Evolutionary conservation across 495 filamentous ascomycete genomes (phyloP).

Genomic region (Alectoria sarmentosa): DNA sequence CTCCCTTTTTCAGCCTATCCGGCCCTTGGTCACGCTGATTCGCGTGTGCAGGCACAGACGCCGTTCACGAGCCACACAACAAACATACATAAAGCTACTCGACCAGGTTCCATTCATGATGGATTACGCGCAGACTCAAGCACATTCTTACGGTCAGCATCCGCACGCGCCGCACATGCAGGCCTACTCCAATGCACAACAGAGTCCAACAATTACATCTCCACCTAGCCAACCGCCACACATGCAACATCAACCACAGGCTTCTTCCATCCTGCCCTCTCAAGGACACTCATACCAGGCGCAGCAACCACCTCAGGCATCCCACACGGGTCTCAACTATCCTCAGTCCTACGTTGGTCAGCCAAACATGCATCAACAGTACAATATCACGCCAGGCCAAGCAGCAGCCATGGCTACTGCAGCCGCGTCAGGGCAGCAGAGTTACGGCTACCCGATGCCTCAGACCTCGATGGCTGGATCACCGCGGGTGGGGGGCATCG

Average conservation of each 20-base stretch:
- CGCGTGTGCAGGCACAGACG: slow-evolving; percentile 21
- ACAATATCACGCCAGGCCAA: slow-evolving; percentile 46
- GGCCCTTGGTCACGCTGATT: slow-evolving; percentile 12
- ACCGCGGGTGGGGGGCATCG: slow-evolving; percentile 44
- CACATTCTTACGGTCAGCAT: slow-evolving; percentile 48
- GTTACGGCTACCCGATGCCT: slow-evolving; percentile 38
- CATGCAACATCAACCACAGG: slow-evolving; percentile 47
- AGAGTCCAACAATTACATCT: slow-evolving; percentile 45
- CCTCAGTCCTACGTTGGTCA: slow-evolving; percentile 43
- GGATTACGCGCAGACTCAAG: slow-evolving; percentile 51
- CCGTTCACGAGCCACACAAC: slow-evolving; percentile 17
- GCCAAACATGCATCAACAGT: slow-evolving; percentile 41
- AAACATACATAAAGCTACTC: slow-evolving; percentile 18
- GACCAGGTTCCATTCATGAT: slow-evolving; percentile 33
- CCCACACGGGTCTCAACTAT: slow-evolving; percentile 42
- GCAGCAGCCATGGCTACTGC: slow-evolving; percentile 49
- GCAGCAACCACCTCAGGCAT: slow-evolving; percentile 36
- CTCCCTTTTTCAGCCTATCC: slow-evolving; percentile 19
- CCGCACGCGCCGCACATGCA: slow-evolving; percentile 47
- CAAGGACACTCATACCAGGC: slow-evolving; percentile 45
- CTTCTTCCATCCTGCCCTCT: slow-evolving; percentile 48
- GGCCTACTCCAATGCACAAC: slow-evolving; percentile 42
- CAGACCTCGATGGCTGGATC: slow-evolving; percentile 46
- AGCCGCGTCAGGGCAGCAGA: slow-evolving; percentile 43
- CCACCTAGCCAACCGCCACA: slow-evolving; percentile 46